A percentile compares a stretch with the other conserved stretches of the same genome.
phyloP scores from a whole-genome alignment of 2,329 filamentous ascomycete genomes.

The Phialocephala sp. region DNA sequence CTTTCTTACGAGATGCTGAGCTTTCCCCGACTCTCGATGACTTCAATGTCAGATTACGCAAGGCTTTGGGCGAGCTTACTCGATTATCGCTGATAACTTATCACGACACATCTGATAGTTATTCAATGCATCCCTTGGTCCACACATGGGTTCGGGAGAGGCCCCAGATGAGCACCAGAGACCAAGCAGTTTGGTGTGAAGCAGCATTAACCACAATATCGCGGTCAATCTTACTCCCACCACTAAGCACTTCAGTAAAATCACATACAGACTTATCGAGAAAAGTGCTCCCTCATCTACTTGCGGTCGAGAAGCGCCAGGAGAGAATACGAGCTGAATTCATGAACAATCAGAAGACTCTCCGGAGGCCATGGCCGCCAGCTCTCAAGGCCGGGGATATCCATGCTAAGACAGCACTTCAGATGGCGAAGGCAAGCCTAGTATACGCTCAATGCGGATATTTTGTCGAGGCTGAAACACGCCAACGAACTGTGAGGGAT shows the following conservation, averaged over 20 bases:
- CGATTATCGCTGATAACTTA: constrained; percentile 38
- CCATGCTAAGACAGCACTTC: no score
- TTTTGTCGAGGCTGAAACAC: no score
- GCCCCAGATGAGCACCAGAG: constrained; percentile 34
- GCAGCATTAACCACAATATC: constrained; percentile 38
- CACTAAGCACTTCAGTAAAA: constrained; percentile 29
- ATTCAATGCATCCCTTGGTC: constrained; percentile 44
- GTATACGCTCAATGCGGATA: no score
- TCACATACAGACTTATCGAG: constrained; percentile 31
- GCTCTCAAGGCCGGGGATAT: no score
- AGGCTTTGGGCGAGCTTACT: constrained; percentile 35
- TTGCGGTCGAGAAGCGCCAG: constrained; percentile 29
- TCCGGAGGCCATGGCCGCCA: constrained; percentile 22
- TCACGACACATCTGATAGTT: constrained; percentile 34
- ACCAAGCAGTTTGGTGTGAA: constrained; percentile 42
- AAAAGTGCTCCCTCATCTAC: constrained; percentile 40
- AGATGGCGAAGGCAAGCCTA: no score
- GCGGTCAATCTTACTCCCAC: constrained; percentile 36
- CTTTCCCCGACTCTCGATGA: constrained; percentile 14
- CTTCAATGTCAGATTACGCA: constrained; percentile 30
- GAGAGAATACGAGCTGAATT: constrained; percentile 6
- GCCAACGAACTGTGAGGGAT: no score
- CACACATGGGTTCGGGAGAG: constrained; percentile 43
- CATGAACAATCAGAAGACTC: constrained; percentile 20
- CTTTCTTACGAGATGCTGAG: constrained; percentile 28